Evolutionary conservation across 176 grass and related monocot genomes (phyloP).

Genomic region (Carex littledalei): DNA sequence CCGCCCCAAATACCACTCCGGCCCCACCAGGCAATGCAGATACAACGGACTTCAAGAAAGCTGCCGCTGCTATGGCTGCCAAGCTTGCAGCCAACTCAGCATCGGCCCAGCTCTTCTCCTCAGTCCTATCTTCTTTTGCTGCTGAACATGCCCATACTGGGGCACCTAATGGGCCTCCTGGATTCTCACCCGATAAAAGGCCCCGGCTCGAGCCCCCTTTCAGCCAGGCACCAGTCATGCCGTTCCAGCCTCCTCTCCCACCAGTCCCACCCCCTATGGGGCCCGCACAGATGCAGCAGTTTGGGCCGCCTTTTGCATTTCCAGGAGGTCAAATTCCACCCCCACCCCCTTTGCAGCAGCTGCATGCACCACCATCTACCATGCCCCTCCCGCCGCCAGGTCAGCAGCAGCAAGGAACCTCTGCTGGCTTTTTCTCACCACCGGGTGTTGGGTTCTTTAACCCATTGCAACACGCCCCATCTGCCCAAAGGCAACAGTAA

Average conservation of each 20-base stretch:
- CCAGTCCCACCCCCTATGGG: conserved; percentile 41
- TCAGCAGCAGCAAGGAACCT: conserved; percentile 60
- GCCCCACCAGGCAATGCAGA: conserved; percentile 21
- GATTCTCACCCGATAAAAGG: conserved; percentile 63
- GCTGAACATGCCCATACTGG: conserved; percentile 70
- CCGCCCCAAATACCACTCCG: conserved; percentile 12
- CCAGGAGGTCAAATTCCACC: conserved; percentile 39
- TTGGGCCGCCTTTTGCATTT: conserved; percentile 43
- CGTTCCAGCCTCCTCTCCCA: conserved; percentile 51
- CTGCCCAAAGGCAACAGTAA: conserved; percentile 51
- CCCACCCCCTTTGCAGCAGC: conserved; percentile 38
- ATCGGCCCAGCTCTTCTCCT: conserved; percentile 53
- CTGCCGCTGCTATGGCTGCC: conserved; percentile 89
- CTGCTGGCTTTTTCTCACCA: conserved; percentile 55
- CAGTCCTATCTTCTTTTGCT: conserved; percentile 60
- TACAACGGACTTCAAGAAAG: conserved; percentile 59
- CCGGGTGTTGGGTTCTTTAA: conserved; percentile 63
- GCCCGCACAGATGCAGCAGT: conserved; percentile 44
- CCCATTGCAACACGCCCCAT: conserved; percentile 57
- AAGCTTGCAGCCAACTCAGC: conserved; percentile 79
- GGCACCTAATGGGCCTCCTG: conserved; percentile 30
- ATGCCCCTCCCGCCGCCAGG: conserved; percentile 29
- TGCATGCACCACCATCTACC: conserved; percentile 32
- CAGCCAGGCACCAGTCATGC: conserved; percentile 33
- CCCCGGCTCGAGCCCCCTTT: conserved; percentile 46